phyloP scores from a whole-genome alignment of 2,329 filamentous ascomycete genomes.

The Ophiosphaerella narmari region DNA sequence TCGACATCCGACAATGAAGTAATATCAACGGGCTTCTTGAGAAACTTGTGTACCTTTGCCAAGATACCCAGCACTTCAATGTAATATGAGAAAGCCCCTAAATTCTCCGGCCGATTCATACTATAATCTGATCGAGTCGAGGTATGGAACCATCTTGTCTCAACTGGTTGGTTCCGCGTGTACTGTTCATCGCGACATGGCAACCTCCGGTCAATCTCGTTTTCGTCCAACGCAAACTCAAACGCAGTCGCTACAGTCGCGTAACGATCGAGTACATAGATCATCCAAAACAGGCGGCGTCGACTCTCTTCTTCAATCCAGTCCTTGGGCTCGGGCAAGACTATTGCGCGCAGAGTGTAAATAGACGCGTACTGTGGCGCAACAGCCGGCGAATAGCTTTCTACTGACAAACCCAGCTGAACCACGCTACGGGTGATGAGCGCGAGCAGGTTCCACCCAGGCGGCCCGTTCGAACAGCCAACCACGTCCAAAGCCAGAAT shows the following conservation, averaged over 20 bases:
- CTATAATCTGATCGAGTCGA: slow-evolving; percentile 61
- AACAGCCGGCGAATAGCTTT: slow-evolving; percentile 77
- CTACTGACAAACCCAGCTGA: slow-evolving; percentile 82
- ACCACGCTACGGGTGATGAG: slow-evolving; percentile 87
- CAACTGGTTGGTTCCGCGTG: slow-evolving; percentile 79
- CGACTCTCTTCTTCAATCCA: slow-evolving; percentile 91
- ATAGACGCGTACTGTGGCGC: slow-evolving; percentile 83
- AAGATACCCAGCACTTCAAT: slow-evolving; percentile 87
- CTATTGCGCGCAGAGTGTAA: slow-evolving; percentile 83
- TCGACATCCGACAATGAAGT: slow-evolving; percentile 82
- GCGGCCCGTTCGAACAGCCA: slow-evolving; percentile 85
- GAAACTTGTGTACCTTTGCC: slow-evolving; percentile 83
- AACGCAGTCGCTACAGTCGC: slow-evolving; percentile 90
- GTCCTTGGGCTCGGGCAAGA: slow-evolving; percentile 78
- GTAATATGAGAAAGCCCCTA: slow-evolving; percentile 88
- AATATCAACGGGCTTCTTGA: slow-evolving; percentile 89
- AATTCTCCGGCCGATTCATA: slow-evolving; percentile 73
- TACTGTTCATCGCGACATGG: slow-evolving; percentile 89
- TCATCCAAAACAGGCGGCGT: slow-evolving; percentile 89
- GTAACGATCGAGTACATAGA: slow-evolving; percentile 87
- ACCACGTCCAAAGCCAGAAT: slow-evolving; percentile 85
- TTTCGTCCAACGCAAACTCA: slow-evolving; percentile 86
- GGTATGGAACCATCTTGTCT: slow-evolving; percentile 77
- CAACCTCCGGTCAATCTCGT: slow-evolving; percentile 83
- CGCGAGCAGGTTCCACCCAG: slow-evolving; percentile 89